Evolutionary conservation across 2,329 filamentous ascomycete species (phyloP).

Genomic region (Penicillium brasilianum): DNA sequence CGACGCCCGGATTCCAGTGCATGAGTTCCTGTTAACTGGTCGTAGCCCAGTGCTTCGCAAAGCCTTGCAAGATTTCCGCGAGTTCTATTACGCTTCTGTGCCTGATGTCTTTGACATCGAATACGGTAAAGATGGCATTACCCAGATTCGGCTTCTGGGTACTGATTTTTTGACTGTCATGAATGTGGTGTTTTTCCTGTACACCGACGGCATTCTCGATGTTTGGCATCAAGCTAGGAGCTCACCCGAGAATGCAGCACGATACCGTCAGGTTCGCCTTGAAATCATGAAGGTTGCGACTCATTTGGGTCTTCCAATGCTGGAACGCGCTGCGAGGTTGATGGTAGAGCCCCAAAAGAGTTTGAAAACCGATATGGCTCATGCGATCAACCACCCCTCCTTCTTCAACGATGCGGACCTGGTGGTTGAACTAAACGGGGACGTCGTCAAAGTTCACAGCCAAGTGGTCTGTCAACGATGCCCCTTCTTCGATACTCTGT

Average conservation of each 20-base stretch:
- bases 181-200: conserved; percentile 79
- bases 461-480: conserved; percentile 80
- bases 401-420: conserved; percentile 84
- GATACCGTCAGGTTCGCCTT: conserved; percentile 77
- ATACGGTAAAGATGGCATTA: conserved; percentile 56
- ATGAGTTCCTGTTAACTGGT: conserved; percentile 78
- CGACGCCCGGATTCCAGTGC: conserved; percentile 75
- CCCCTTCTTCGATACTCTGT: conserved; percentile 89
- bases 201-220: conserved; percentile 79
- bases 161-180: conserved; percentile 79
- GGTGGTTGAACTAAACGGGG: conserved; percentile 76
- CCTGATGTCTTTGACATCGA: conserved; percentile 66
- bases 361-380: conserved; percentile 71
- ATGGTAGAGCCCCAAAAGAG: conserved; percentile 70
- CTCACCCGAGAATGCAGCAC: conserved; percentile 67
- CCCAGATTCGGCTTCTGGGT: conserved; percentile 68
- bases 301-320: conserved; percentile 68
- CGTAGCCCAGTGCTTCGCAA: conserved; percentile 72
- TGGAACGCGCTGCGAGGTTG: conserved; percentile 78
- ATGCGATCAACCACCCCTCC: conserved; percentile 68
- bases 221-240: conserved; percentile 82
- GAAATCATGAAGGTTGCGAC: conserved; percentile 89
- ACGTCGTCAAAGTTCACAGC: conserved; percentile 73
- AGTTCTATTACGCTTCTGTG: conserved; percentile 60
- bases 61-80: conserved; percentile 63